Base-by-base conservation (phyloP, 805 yeast species). In the Crinitomyces ghanaensis region DNA sequence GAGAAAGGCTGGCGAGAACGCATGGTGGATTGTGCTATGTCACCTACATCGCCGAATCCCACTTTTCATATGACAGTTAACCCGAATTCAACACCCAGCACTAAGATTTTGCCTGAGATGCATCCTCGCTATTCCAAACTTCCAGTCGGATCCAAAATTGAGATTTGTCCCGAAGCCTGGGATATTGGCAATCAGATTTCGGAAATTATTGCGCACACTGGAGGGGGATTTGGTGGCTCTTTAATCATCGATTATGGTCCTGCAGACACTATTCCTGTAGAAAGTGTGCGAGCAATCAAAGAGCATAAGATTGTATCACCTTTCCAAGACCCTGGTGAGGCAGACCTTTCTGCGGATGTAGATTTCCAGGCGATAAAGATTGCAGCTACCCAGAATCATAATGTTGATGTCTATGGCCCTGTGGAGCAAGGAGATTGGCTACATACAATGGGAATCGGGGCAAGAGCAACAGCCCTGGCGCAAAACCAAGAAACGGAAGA, bases 301-400 rank as follows among this genome's bases (percentile, higher is more conserved):
- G 60, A 72, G 42, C 93, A 83, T 52, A 68, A 70, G 43, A 68
- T 82, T 46, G 86, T 78, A 1, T 70, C 76, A 15, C 93, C 94
- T 1, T 77, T 80, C 38, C 61, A 53, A n/a, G 63, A 64, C 9
- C 91, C 91, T 0, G 94, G 94, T 1, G 68, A 72, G 22, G 86
- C 80, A 3, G 94, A 83, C 57, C 60, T 83, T 19, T 79, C 93
- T 0, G 76, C 78, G 0, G 93, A 83, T 50, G 94, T 83, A 8
- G 94, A 83, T 52, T 83, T 83, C 50, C 66, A 63, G 19, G 77
- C 77, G 16, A 53, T 83, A 33, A 57, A 56, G 9, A 41, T 51
- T 3, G 58, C 68, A 26, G 52, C 63, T 13, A 36, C 33, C 33
- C 28, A 43, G 20, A 42, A 54, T 13, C 31, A 44, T 16, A 31